Percentiles rank a stretch among this genome's conserved stretches.
Evolutionary conservation across 768 basidiomycete species (phyloP).

Genomic region (Calocybe gangraenosa): DNA sequence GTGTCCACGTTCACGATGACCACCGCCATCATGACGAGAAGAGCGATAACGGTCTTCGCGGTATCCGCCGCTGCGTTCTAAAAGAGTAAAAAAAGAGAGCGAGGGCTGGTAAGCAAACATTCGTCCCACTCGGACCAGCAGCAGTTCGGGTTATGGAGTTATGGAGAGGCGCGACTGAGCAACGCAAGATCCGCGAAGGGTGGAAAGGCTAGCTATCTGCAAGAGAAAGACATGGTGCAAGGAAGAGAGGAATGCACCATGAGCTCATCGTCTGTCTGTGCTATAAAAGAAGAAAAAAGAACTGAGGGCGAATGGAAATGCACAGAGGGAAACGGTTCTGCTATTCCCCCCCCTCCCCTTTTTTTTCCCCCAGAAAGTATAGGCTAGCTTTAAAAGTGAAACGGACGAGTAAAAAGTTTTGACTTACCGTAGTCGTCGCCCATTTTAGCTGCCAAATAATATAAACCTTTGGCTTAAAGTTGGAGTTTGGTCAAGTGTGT

Average conservation of each 20-base stretch:
- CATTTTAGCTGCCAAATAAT: slow-evolving; percentile 31
- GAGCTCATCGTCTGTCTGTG: slow-evolving; percentile 49
- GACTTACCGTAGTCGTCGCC: slow-evolving; percentile 57
- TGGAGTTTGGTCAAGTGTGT: slow-evolving; percentile 17
- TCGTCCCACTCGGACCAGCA: slow-evolving; percentile 26
- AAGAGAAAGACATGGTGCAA: slow-evolving; percentile 52
- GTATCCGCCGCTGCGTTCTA: slow-evolving; percentile 48
- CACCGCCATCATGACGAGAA: slow-evolving; percentile 54
- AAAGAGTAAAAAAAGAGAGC: slow-evolving; percentile 40
- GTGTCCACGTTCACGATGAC: slow-evolving; percentile 42
- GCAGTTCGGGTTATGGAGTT: slow-evolving; percentile 34
- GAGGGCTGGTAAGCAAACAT: slow-evolving; percentile 46
- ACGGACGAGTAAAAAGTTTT: slow-evolving; percentile 16
- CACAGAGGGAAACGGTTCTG: too few species aligned
- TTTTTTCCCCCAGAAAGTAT: too few species aligned
- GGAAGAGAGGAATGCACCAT: slow-evolving; percentile 53
- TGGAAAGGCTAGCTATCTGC: slow-evolving; percentile 62
- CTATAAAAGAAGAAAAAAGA: slow-evolving; percentile 19
- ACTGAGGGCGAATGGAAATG: not conserved
- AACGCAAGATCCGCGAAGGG: slow-evolving; percentile 31
- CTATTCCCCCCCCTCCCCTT: too few species aligned
- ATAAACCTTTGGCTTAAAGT: slow-evolving; percentile 14
- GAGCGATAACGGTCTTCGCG: slow-evolving; percentile 68
- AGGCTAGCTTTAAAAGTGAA: slow-evolving; percentile 7
- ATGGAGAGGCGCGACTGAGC: slow-evolving; percentile 26